Conservation (phyloP, 352 stramenopile genomes). For the Globisporangium ultimum region DNA sequence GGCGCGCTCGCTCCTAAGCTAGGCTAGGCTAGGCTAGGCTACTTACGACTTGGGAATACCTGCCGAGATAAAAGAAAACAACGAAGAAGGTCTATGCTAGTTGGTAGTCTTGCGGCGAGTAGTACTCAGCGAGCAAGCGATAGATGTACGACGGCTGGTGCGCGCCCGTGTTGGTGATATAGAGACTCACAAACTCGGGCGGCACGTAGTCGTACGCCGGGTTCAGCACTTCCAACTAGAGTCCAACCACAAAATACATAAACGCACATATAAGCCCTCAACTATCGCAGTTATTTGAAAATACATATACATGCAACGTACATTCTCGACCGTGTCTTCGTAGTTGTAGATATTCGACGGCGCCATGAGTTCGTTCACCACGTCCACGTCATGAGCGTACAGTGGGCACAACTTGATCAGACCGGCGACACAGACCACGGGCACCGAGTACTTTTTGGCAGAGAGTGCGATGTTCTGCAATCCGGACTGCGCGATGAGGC, state of each 20-base stretch:
- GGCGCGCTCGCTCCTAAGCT: slow-evolving; percentile 38
- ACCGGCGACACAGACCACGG: slow-evolving; percentile 95
- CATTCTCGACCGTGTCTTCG: slow-evolving; percentile 86
- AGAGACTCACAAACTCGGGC: slow-evolving; percentile 95
- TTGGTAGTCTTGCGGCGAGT: slow-evolving; percentile 95
- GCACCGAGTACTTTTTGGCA: slow-evolving; percentile 95
- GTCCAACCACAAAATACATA: slow-evolving; percentile 1
- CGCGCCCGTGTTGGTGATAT: slow-evolving; percentile 98
- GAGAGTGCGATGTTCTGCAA: slow-evolving; percentile 95
- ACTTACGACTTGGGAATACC: not conserved
- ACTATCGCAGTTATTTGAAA: slow-evolving; percentile 1
- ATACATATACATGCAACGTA: slow-evolving; percentile 29
- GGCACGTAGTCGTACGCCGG: slow-evolving; percentile 98
- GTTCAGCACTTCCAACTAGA: slow-evolving; percentile 93
- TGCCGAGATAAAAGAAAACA: not conserved
- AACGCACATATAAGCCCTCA: not conserved
- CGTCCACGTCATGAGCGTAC: slow-evolving; percentile 97
- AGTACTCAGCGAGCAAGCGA: slow-evolving; percentile 97
- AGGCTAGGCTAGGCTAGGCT: slow-evolving; percentile 5
- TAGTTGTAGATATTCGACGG: slow-evolving; percentile 89
- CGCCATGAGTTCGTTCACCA: slow-evolving; percentile 89
- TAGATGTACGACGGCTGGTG: slow-evolving; percentile 99
- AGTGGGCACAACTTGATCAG: slow-evolving; percentile 98
- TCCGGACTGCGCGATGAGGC: slow-evolving; percentile 93
- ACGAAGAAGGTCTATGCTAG: slow-evolving; percentile 42